A percentile compares a stretch with the other conserved stretches of the same genome.
phyloP scores from a whole-genome alignment of 1,284 basidiomycete genomes.

The Pisolithus thermaeus region DNA sequence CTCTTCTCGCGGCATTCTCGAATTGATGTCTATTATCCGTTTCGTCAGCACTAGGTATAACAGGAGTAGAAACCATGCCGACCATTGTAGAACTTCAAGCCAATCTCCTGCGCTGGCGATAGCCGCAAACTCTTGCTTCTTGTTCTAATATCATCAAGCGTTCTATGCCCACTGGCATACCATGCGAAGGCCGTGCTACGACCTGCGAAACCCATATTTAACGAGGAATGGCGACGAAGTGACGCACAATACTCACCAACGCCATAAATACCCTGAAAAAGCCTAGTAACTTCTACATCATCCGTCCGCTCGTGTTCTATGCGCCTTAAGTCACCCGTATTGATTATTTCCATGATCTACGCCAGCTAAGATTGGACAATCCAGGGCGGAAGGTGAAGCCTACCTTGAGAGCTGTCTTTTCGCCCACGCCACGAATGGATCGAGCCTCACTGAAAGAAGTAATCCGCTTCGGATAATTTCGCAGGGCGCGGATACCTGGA shows the following conservation, averaged over 20 bases:
- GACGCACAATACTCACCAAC: constrained; percentile 50
- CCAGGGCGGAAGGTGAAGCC: constrained; percentile 2
- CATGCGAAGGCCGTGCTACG: constrained; percentile 61
- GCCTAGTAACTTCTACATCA: constrained; percentile 44
- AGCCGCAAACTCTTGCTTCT: constrained; percentile 59
- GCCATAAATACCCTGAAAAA: constrained; percentile 80
- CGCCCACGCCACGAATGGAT: constrained; percentile 61
- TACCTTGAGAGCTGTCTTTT: constrained; percentile 73
- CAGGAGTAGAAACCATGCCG: constrained; percentile 4
- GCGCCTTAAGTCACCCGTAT: constrained; percentile 60
- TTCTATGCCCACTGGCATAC: constrained; percentile 72
- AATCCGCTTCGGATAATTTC: constrained; percentile 56
- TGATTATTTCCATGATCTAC: constrained; percentile 73
- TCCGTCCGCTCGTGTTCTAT: constrained; percentile 59
- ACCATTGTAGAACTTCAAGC: constrained; percentile 77
- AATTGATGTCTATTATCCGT: constrained; percentile 53
- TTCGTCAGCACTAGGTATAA: neutral
- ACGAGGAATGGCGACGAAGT: neutral
- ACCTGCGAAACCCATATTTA: constrained; percentile 35
- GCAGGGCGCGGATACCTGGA: constrained; percentile 50
- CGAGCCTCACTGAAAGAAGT: constrained; percentile 57
- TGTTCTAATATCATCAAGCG: constrained; percentile 65
- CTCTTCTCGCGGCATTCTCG: constrained; percentile 81
- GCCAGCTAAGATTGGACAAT: neutral
- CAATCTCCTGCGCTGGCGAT: constrained; percentile 66